Evolutionary conservation across 1,139 yeast species (phyloP), one percentile per base, ranked within the genome.

Genomic region (Candida sp.): DNA sequence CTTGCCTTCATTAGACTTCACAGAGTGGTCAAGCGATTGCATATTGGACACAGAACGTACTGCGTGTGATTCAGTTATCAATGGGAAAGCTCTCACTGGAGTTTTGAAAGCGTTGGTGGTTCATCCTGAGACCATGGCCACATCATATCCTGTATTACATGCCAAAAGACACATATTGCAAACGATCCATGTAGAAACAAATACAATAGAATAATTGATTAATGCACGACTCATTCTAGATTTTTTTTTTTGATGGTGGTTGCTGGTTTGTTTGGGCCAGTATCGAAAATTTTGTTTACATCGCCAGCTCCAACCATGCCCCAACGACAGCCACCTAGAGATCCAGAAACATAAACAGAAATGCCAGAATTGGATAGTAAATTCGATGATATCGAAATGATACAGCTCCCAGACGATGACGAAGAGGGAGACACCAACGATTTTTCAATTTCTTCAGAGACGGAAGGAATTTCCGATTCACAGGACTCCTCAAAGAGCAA

Each of bases 301-400:
- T 37, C 5, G 12, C 26, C 26, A 35, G 26, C 8, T 25, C 31
- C 17, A 17, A 17, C 17, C 17, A 2, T 17, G 17, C 17, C 17
- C 17, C 1, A 17, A 17, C 17, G 2, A 2, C 17, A 17, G 2
- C 2, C 17, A n/a, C n/a, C n/a, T n/a, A 17, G 17, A 17, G 17
- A 17, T 17, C 17, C 17, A 17, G 2, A 17, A 17, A 1, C 17
- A 17, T 17, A 17, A 17, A 17, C 17, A 17, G 2, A 37, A 41
- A 52, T 52, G 54, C 39, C 44, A 26, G 51, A 45, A 37, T 38
- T 58, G 38, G 51, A 51, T 47, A 49, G 60, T 48, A 63, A 58
- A 32, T 74, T 69, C 55, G 77, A 70, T 41, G 81, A 77, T 53
- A 75, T 77, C 32, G 81, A 77, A 53, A 75, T 77, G 81, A 65